Evolutionary conservation across 768 basidiomycete genomes (phyloP).

Genomic region (Suillus variegatus): DNA sequence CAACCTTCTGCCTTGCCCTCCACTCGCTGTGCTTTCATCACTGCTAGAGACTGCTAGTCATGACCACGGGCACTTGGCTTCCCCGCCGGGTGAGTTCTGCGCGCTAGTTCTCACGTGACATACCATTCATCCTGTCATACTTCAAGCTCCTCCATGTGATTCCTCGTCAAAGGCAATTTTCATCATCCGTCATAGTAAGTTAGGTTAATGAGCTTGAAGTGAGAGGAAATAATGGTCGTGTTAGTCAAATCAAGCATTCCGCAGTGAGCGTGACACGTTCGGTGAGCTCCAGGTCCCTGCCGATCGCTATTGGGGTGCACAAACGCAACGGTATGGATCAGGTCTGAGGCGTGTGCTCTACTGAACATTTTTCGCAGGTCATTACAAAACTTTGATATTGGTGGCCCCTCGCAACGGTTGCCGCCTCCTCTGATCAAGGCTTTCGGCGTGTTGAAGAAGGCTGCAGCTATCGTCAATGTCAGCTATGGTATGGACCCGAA

Average conservation of each 20-base stretch:
- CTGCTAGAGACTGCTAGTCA: constrained; percentile 3
- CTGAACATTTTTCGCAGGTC: constrained; percentile 51
- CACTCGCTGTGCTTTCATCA: not conserved
- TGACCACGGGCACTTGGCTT: constrained; percentile 12
- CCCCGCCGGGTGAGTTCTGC: constrained; percentile 14
- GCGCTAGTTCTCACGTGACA: constrained; percentile 25
- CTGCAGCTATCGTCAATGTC: constrained; percentile 88
- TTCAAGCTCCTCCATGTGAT: constrained; percentile 9
- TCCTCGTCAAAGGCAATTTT: constrained; percentile 23
- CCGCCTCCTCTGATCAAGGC: constrained; percentile 97
- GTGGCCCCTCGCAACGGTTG: constrained; percentile 89
- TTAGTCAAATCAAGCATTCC: constrained; percentile 55
- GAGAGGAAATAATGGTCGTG: not conserved
- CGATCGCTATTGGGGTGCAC: constrained; percentile 96
- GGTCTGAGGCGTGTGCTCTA: not conserved
- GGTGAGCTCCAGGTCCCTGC: constrained; percentile 89
- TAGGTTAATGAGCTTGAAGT: not conserved
- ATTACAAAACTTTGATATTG: constrained; percentile 97
- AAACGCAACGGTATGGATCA: constrained; percentile 80
- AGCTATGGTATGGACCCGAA: constrained; percentile 89
- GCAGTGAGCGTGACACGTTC: constrained; percentile 92
- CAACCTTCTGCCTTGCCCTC: not conserved
- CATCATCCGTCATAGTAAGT: constrained; percentile 40
- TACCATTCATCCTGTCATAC: not conserved
- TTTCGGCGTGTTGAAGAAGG: constrained; percentile 97